Evolutionary conservation across 495 filamentous ascomycete species (phyloP), one percentile per base, ranked within the genome.

Genomic region (Neurospora intermedia): DNA sequence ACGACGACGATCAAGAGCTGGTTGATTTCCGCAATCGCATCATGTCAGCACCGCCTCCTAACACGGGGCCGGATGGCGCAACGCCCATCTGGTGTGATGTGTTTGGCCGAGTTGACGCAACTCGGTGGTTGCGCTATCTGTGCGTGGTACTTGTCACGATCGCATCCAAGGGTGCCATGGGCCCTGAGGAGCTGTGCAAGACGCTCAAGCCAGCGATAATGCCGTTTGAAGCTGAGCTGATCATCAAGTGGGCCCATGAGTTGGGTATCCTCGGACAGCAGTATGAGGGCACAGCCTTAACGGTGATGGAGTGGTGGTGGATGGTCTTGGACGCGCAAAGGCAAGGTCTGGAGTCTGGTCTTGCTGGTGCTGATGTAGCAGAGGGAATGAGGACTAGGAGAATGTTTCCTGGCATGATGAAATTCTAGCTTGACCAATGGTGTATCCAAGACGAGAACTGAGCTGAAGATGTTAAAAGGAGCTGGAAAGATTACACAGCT

Each of bases 41-140:
- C 81, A 6, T 71, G 74, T 31, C 78, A 77, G 43, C 83, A 69
- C 69, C 70, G 8, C 75, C 77, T 54, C 82, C 81, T 18, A 70
- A 77, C 38, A 13, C 69, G 41, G 78, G 81, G 41, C 76, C 81
- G 43, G 72, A 74, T 48, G 78, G 82, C 75, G 77, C 88, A 78
- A 76, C 93, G 23, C 94, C 94, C 0, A 81, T 94, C 38, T 97
- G 94, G 94, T 88, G 88, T 73, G 92, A 93, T 79, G 91, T 97
- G 69, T 88, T 93, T 70, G 89, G 87, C 1, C 80, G 86, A 10
- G 80, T 94, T 15, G 85, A 92, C 43, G 75, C 73, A 4, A 81
- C 85, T 7, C 82, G 91, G 46, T 97, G 94, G 94, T 82, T 88
- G 4, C 81, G 87, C 76, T 86, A 88, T 9, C 79, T 92, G 15